Percentiles rank a stretch among this genome's conserved stretches.
Conservation (phyloP, 257 asterid genomes). For the Nicotiana otophora region DNA sequence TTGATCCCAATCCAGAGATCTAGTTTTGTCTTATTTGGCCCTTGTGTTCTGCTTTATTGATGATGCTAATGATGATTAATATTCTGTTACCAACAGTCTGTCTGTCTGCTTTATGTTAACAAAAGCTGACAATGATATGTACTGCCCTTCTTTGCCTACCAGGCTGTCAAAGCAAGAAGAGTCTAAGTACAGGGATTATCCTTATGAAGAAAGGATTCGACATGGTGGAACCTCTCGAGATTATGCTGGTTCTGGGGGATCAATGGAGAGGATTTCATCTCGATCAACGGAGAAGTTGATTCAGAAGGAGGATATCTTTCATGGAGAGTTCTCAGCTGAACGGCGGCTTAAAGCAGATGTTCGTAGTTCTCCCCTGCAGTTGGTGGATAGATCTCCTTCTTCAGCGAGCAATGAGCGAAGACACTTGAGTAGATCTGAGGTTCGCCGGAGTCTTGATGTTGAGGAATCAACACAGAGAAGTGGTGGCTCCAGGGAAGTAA, state of each 20-base stretch:
- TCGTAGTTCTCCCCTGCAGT: conserved; percentile 53
- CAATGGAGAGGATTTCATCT: conserved; percentile 53
- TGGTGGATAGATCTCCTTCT: conserved; percentile 72
- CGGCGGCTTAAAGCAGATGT: conserved; percentile 64
- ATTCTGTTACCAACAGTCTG: neutral
- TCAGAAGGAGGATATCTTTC: conserved; percentile 56
- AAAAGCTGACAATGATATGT: neutral
- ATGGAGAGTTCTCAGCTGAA: conserved; percentile 62
- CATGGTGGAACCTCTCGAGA: conserved; percentile 54
- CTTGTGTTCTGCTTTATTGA: neutral
- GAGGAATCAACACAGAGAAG: conserved; percentile 72
- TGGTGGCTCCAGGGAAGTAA: conserved; percentile 67
- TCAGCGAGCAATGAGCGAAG: conserved; percentile 52
- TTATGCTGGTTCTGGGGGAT: conserved; percentile 39
- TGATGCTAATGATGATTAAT: conserved; percentile 1
- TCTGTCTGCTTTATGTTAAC: neutral
- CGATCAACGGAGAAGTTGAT: conserved; percentile 55
- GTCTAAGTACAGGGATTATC: conserved; percentile 63
- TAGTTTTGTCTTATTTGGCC: neutral
- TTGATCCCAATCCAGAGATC: neutral
- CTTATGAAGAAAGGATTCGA: conserved; percentile 69
- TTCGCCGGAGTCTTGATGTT: conserved; percentile 51
- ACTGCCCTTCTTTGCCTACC: conserved; percentile 16
- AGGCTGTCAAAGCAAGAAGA: conserved; percentile 85
- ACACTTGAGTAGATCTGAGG: conserved; percentile 54